Evolutionary conservation across 106 monocot species (phyloP), one percentile per base, ranked within the genome.

Genomic region (Dioscorea alata): DNA sequence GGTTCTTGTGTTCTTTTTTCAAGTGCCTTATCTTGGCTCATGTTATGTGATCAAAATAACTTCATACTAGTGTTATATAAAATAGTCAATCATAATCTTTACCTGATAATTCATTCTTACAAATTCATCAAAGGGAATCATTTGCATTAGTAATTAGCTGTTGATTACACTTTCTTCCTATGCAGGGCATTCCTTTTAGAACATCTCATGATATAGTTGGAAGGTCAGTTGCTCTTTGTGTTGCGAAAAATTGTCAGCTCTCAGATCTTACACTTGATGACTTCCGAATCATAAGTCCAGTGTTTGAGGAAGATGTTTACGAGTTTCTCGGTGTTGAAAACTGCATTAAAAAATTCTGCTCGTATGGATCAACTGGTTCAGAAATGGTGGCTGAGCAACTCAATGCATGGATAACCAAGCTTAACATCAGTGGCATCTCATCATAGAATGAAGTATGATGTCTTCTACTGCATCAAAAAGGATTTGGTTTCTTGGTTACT

Each of bases 131-230:
- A 34, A 34, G 4, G 7, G 7, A 34, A 34, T 34, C 34, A 34
- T 34, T 3, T 34, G 34, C 3, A 34, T 34, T 4, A 34, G 34
- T 42, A 6, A 42, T 42, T 42, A 5, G 6, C 2, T 42, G 42
- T 10, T 42, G 42, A 42, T 42, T 42, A 1, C 6, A 42, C 42
- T 42, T 42, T 6, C 42, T 8, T 42, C 8, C 6, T 13, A 25
- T 70, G 22, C 69, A 97, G 97, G 97, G 89, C 1, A 61, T 92
- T 32, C 89, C 97, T 17, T 97, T 97, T 53, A 86, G 97, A 64
- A 92, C 97, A 20, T 77, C 97, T 61, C 97, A 97, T 79, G 97
- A 97, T 59, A 85, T 97, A 54, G 97, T 90, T 48, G 97, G 97
- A 74, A 89, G 86, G 76, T 81, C 79, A 48, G 97, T 97, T 63